Evolutionary conservation across 352 stramenopile species (phyloP), one percentile per base, ranked within the genome.

Genomic region (Phytopythium litorale): DNA sequence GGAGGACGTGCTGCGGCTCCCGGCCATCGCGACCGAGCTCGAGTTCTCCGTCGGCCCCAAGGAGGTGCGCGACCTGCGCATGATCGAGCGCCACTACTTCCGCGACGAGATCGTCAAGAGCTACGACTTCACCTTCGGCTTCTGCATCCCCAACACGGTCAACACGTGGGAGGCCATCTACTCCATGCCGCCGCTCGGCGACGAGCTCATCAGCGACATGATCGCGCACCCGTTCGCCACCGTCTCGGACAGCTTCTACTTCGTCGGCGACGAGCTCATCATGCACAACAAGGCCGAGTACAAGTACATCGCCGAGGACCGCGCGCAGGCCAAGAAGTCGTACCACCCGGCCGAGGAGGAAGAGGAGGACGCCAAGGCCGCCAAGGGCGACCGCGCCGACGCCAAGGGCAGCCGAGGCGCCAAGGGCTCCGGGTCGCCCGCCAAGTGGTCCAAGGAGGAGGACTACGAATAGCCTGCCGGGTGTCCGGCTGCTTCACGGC

Each of bases 1-100:
- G 4, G 93, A 98, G 61, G 92, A 98, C 61, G 89, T 98, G 30
- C 71, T 98, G 45, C 86, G 90, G 45, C 76, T 98, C 43, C 92
- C 92, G 2, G 69, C 82, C n/a, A 94, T 98, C 60, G 78, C 84
- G 57, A 97, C 89, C 33, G 81, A 89, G 62, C 85, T 98, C 46
- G 91, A 97, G 67, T 99, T 99, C 74, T 84, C 81, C 16, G 94
- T 98, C 18, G 96, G 96, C 0, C 71, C 88, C 4, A 81, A 96
- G 60, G 88, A 97, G 66, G 74, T 99, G 55, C 76, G 84, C 58
- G 88, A 87, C 50, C 92, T 98, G 66, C 80, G 95, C 48, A 99
- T 99, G 96, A 97, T 99, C 62, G 94, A 99, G 71, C 84, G 96
- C 51, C 95, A 98, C 75, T 99, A 98, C 76, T 99, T 98, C 68